Base-by-base conservation (phyloP, 139 green algal genomes). In the Coccomyxa sp. region DNA sequence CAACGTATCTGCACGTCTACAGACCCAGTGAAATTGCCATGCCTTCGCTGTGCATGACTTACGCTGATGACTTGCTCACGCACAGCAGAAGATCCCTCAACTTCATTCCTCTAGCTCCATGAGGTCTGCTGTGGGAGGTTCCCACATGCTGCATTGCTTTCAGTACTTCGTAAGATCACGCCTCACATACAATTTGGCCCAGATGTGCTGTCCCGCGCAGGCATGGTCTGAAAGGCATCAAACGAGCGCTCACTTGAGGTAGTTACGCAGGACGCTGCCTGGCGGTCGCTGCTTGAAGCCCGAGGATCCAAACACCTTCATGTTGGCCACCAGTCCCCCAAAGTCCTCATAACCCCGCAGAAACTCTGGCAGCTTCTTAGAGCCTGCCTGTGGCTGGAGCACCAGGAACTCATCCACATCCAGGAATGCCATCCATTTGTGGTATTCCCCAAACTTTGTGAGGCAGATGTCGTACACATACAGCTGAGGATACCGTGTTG, bases 241-340 rank as follows among this genome's bases (percentile, higher is more conserved):
- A 31, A 64, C 18, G 50, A 64, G 18, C 27, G 50, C 50, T 18
- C 50, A 64, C 50, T 64, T 64, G 5, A 64, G 22, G 70, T 88
- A 88, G 55, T 34, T 76, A 14, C 78, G 74, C 54, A 88, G 75
- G 36, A 75, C 64, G 55, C 84, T 75, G 3, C 71, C 39, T 0
- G 54, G 2, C 2, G 82, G 84, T 0, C 79, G 74, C 22, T 9
- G 54, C 38, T 40, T 55, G 41, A 82, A 74, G 0, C 82, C 84
- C 34, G 78, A 82, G n/a, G 78, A 85, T 33, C 84, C 84, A 70
- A 88, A 88, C 27, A 75, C 16, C 36, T 31, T 39, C 70, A 39
- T 35, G 70, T 55, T 75, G 12, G 54, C 16, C 6, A 36, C 70
- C 35, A 75, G 37, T 0, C 36, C 70, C 8, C 70, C 70, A 55